Percentiles rank a stretch among this genome's conserved stretches.
Conservation (phyloP, 352 stramenopile genomes). For the Phytophthora cactorum region DNA sequence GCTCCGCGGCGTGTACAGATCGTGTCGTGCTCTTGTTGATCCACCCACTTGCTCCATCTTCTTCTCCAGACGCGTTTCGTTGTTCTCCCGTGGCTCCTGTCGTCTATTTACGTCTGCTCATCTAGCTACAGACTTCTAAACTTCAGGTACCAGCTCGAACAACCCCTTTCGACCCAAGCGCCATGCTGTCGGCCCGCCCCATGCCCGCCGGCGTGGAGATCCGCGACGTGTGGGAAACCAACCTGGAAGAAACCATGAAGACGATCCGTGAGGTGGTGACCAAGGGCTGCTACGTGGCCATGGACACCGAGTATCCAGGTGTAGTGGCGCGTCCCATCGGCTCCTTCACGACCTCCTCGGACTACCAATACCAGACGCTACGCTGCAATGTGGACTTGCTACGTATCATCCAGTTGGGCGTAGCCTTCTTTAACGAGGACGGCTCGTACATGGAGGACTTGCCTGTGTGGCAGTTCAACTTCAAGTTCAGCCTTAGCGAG, state of each 20-base stretch:
- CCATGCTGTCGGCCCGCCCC: conserved; percentile 55
- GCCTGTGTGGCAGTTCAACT: conserved; percentile 99
- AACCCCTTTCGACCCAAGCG: background rate
- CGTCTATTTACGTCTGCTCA: conserved; percentile 8
- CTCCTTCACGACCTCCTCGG: conserved; percentile 93
- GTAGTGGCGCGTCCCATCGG: conserved; percentile 98
- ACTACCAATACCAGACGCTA: conserved; percentile 99
- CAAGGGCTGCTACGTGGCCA: conserved; percentile 98
- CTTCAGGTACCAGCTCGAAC: background rate
- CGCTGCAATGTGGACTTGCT: conserved; percentile 99
- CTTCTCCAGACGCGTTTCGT: conserved; percentile 19
- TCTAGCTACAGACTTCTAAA: conserved; percentile 20
- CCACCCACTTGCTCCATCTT: background rate
- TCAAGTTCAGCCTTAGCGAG: conserved; percentile 97
- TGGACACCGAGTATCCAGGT: conserved; percentile 99
- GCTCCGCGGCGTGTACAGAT: conserved; percentile 16
- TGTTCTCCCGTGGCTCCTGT: background rate
- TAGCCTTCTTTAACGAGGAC: conserved; percentile 97
- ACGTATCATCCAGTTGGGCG: conserved; percentile 99
- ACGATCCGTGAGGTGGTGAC: conserved; percentile 96
- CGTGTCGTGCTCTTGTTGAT: conserved; percentile 2
- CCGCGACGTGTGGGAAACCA: conserved; percentile 93
- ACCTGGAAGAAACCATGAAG: conserved; percentile 96
- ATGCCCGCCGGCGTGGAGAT: conserved; percentile 92
- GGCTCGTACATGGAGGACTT: conserved; percentile 95